Evolutionary conservation across 78 protist genomes (phyloP), one percentile per base, ranked within the genome.

Genomic region (Dictyostelium firmibasis): DNA sequence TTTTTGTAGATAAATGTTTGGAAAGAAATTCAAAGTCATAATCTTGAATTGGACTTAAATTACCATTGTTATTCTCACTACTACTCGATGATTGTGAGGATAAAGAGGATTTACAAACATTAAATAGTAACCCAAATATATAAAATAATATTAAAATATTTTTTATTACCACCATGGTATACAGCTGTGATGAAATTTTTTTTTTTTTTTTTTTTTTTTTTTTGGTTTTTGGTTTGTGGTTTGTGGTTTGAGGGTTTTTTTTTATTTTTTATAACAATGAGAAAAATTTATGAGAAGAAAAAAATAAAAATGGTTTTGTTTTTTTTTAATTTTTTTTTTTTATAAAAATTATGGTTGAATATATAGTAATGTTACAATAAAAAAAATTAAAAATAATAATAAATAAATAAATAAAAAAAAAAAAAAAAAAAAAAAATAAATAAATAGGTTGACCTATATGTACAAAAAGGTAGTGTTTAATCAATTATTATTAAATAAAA

Each of bases 1-100:
- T 88, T 38, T 79, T 88, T 2, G 93, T 86, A 14, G 84, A 8
- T 16, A 86, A 53, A 86, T 86, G 92, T 50, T 60, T 50, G 23
- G 18, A 11, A 5, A 77, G 31, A 29, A 50, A 57, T 10, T 79
- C 38, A 18, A 72, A 33, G 11, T 77, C 62, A 77, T 77, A 77
- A 11, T 77, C 64, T 77, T 77, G 83, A 77, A 31, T 41, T 77
- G 83, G 60, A 38, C 31, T 16, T 77, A 77, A 41, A 23, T n/a
- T 33, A 41, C 29, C 50, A 77, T 77, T 76, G 33, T 31, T 18
- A 36, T 29, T 36, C 2, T 18, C 23, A 7, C 27, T 23, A 4
- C 47, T 36, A 7, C 31, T 3, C 11, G 81, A 25, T 1, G 47
- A 10, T 35, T 81, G 18, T 8, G 53, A 44, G 7, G 75, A 23